phyloP scores from a whole-genome alignment of 2,329 filamentous ascomycete species.

The Diatrype stigma region DNA sequence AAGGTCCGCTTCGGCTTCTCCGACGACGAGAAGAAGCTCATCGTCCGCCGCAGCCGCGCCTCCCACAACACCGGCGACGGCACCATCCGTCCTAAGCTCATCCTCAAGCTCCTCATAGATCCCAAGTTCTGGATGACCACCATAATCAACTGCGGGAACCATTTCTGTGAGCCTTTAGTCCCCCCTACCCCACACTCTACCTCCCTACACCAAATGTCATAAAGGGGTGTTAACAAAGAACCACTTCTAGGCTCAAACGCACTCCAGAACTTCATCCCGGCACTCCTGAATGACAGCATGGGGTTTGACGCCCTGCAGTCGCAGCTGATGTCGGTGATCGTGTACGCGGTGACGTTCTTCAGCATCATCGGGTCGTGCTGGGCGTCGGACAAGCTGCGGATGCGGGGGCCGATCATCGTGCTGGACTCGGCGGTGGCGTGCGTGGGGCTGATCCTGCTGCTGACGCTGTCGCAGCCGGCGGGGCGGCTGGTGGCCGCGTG shows the following conservation, averaged over 20 bases:
- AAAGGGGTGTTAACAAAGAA: not conserved
- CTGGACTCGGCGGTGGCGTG: slow-evolving; percentile 9
- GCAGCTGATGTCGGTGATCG: slow-evolving; percentile 21
- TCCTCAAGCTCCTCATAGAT: slow-evolving; percentile 16
- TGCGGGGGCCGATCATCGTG: slow-evolving; percentile 12
- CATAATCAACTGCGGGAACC: slow-evolving; percentile 13
- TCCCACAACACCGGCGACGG: slow-evolving; percentile 18
- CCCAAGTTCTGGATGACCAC: slow-evolving; percentile 22
- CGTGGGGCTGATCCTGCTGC: slow-evolving; percentile 16
- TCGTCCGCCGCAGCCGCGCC: slow-evolving; percentile 12
- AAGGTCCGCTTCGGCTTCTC: slow-evolving; percentile 14
- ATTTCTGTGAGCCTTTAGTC: slow-evolving; percentile 16
- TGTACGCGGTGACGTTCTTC: slow-evolving; percentile 19
- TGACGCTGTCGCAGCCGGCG: slow-evolving; percentile 13
- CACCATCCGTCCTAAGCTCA: slow-evolving; percentile 8
- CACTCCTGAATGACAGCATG: slow-evolving; percentile 2
- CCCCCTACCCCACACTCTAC: slow-evolving; percentile 18
- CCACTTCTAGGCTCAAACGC: not conserved
- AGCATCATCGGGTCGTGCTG: slow-evolving; percentile 17
- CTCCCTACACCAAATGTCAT: slow-evolving; percentile 13
- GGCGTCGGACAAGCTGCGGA: slow-evolving; percentile 17
- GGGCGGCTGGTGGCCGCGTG: slow-evolving; percentile 19
- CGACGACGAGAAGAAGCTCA: slow-evolving; percentile 14
- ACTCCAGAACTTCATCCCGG: not conserved
- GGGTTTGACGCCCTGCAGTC: slow-evolving; percentile 15